These are phyloP conservation scores for Dactylellina haptotyla DNA, from an alignment of 2,329 filamentous ascomycete genomes.

Conservation along the genomic window DNA sequence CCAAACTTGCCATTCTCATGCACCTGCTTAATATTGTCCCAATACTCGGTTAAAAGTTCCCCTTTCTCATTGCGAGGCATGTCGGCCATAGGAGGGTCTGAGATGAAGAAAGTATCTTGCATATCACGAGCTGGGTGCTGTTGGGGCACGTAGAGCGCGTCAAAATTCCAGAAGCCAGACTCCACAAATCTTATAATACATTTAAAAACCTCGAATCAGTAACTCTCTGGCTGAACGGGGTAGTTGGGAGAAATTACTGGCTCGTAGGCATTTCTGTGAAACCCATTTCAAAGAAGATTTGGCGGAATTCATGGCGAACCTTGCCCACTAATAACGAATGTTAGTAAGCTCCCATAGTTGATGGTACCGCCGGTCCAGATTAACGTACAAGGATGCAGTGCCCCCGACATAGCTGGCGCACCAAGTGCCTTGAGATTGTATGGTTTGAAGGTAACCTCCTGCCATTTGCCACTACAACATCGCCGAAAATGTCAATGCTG, in stretches of 20 bases:
- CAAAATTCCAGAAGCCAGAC: slow-evolving; percentile 99
- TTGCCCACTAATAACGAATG: slow-evolving; percentile 75
- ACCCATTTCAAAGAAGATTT: slow-evolving; percentile 99
- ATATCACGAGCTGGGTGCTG: slow-evolving; percentile 97
- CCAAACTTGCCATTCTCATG: slow-evolving; percentile 93
- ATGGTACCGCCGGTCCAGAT: not conserved
- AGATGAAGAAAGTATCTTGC: slow-evolving; percentile 98
- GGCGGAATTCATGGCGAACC: slow-evolving; percentile 92
- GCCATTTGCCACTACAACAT: slow-evolving; percentile 76
- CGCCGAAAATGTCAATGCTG: not conserved
- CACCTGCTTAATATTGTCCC: slow-evolving; percentile 84
- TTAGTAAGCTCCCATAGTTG: not conserved
- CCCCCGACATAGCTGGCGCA: slow-evolving; percentile 64
- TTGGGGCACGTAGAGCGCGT: slow-evolving; percentile 93
- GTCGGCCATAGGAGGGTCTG: slow-evolving; percentile 82
- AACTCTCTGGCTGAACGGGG: too few relatives aligned
- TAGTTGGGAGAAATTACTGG: slow-evolving; percentile 63
- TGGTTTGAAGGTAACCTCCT: slow-evolving; percentile 86
- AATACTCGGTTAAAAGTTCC: slow-evolving; percentile 83
- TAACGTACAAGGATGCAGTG: slow-evolving; percentile 64
- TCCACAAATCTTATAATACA: slow-evolving; percentile 75
- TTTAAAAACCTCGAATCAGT: too few relatives aligned
- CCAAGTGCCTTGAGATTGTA: slow-evolving; percentile 80
- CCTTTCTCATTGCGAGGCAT: slow-evolving; percentile 70
- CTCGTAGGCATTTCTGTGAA: slow-evolving; percentile 98